Evolutionary conservation across 345 rosid genomes (phyloP).

Genomic region (Boechera retrofracta): DNA sequence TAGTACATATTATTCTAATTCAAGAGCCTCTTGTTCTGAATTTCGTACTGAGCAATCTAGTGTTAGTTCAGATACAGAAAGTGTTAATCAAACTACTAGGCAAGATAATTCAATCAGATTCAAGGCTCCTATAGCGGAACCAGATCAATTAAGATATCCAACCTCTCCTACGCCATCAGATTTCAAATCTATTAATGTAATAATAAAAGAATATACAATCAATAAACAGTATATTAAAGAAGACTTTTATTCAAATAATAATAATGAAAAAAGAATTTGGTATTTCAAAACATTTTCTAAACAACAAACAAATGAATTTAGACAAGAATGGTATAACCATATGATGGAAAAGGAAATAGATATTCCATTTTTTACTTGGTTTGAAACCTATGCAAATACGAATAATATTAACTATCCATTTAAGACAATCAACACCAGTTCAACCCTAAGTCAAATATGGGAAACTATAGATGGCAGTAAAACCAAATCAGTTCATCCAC

Average conservation of each 20-base stretch:
- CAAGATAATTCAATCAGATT: too few relatives aligned
- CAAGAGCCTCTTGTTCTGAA: neutral
- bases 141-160: too few relatives aligned
- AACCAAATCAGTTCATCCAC: neutral
- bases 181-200: too few relatives aligned
- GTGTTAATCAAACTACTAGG: too few relatives aligned
- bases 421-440: neutral
- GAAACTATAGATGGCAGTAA: neutral
- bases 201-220: too few relatives aligned
- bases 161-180: too few relatives aligned
- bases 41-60: too few relatives aligned
- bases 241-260: neutral
- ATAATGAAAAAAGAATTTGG: neutral
- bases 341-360: neutral
- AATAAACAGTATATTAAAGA: too few relatives aligned
- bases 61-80: too few relatives aligned
- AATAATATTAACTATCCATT: neutral
- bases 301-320: neutral
- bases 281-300: neutral
- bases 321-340: fast-evolving
- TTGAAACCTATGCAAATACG: neutral
- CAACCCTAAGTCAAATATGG: neutral
- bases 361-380: neutral
- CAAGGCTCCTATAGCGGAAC: too few relatives aligned
- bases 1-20: neutral